These are phyloP conservation scores for Xenoacremonium recifei DNA, from an alignment of 2,329 filamentous ascomycete species.

Conservation along the genomic window DNA sequence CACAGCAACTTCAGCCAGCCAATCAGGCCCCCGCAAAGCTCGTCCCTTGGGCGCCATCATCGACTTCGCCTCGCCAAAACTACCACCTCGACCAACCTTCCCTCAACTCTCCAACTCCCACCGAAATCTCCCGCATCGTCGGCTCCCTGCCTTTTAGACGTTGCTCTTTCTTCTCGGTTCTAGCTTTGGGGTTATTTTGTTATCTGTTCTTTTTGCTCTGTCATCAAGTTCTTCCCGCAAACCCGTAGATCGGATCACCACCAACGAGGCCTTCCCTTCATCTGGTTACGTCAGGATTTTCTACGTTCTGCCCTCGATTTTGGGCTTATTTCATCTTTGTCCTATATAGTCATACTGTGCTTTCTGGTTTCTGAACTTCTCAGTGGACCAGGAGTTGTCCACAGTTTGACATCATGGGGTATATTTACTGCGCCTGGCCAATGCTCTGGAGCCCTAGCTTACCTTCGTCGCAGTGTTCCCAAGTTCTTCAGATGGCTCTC, in stretches of 20 bases:
- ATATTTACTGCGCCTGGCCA: conserved; percentile 8
- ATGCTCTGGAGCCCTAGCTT: conserved; percentile 8
- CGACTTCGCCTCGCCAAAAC: not conserved
- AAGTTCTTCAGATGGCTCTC: conserved; percentile 99
- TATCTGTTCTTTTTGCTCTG: not conserved
- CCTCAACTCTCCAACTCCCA: not conserved
- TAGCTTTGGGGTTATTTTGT: not conserved
- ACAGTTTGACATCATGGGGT: conserved; percentile 29
- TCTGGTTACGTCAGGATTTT: conserved; percentile 18
- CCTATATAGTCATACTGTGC: not conserved
- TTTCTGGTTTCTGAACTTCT: conserved; percentile 8
- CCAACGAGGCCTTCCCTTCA: conserved; percentile 12
- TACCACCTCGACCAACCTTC: not conserved
- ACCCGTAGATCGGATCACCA: conserved; percentile 11
- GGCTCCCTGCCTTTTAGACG: not conserved
- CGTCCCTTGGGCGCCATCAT: not conserved
- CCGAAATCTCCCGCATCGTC: not conserved
- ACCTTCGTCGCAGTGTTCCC: conserved; percentile 53
- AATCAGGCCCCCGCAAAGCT: not conserved
- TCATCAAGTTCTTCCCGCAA: conserved; percentile 3
- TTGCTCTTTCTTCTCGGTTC: not conserved
- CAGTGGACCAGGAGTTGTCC: conserved; percentile 21
- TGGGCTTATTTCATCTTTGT: conserved; percentile 8
- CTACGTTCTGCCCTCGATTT: conserved; percentile 17
- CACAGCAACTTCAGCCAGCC: not conserved